Evolutionary conservation across 1,284 basidiomycete species (phyloP).

Genomic region (Moesziomyces sp.): DNA sequence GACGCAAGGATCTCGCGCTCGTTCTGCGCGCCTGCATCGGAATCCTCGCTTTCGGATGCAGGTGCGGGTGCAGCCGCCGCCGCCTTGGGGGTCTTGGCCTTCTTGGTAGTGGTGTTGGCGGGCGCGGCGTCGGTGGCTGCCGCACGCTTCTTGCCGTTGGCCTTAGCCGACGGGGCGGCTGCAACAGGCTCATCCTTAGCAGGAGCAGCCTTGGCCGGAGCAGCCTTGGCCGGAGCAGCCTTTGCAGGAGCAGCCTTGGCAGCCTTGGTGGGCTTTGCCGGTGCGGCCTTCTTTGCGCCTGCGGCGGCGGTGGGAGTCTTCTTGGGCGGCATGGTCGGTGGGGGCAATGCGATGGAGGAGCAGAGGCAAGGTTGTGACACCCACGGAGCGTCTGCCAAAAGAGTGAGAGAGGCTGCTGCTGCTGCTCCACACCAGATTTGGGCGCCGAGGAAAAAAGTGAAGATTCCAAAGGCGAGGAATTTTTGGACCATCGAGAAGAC

Average conservation of each 20-base stretch:
- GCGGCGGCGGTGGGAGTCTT: constrained; percentile 13
- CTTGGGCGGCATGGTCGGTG: constrained; percentile 28
- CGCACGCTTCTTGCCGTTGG: constrained; percentile 33
- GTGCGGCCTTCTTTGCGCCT: not conserved
- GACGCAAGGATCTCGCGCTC: constrained; percentile 39
- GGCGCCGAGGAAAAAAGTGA: no score
- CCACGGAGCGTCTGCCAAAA: not conserved
- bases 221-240: not conserved
- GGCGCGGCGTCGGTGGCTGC: constrained; percentile 11
- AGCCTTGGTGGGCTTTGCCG: not conserved
- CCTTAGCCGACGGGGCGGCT: constrained; percentile 13
- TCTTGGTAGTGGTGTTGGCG: constrained; percentile 18
- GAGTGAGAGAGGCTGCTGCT: no score
- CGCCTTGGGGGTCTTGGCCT: constrained; percentile 17
- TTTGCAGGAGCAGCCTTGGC: not conserved
- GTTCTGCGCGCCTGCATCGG: constrained; percentile 27
- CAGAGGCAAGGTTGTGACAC: not conserved
- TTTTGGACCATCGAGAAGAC: no score
- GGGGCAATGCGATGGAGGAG: not conserved
- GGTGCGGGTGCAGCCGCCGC: not conserved
- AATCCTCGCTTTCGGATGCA: constrained; percentile 9
- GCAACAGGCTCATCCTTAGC: constrained; percentile 1
- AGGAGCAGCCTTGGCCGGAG: constrained; percentile 1
- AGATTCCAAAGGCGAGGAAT: no score
- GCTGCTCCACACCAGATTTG: no score